These are phyloP conservation scores for Debaryomyces nepalensis DNA, from an alignment of 1,139 yeast species.

Conservation along the genomic window DNA sequence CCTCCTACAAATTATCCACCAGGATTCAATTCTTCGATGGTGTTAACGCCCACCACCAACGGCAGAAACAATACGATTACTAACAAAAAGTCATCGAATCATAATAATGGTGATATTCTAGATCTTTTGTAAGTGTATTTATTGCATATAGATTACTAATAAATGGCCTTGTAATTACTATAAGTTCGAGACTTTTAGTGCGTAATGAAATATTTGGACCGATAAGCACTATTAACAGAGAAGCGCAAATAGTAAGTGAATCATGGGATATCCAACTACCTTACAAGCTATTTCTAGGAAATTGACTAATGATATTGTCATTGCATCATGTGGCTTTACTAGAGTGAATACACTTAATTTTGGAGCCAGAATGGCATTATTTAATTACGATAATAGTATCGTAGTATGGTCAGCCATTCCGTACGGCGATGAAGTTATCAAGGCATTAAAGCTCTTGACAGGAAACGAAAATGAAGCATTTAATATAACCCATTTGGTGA, in stretches of 20 bases:
- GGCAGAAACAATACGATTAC: slow-evolving; percentile 6
- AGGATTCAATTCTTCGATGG: slow-evolving; percentile 31
- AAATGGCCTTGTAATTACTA: not conserved
- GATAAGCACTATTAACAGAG: too few relatives aligned
- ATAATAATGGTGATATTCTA: slow-evolving; percentile 11
- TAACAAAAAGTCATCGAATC: not conserved
- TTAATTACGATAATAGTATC: slow-evolving; percentile 42
- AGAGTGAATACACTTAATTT: slow-evolving; percentile 47
- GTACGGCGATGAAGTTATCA: slow-evolving; percentile 49
- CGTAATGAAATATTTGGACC: too few relatives aligned
- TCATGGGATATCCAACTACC: slow-evolving; percentile 39
- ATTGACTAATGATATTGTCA: slow-evolving; percentile 50
- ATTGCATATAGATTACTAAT: slow-evolving; percentile 1
- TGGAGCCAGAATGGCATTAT: slow-evolving; percentile 65
- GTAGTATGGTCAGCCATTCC: slow-evolving; percentile 69
- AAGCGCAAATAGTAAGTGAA: too few relatives aligned
- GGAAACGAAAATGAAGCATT: slow-evolving; percentile 35
- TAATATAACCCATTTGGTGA: slow-evolving; percentile 46
- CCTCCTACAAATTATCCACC: slow-evolving; percentile 30
- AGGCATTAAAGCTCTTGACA: slow-evolving; percentile 40
- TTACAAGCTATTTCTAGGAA: slow-evolving; percentile 46
- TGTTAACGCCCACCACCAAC: slow-evolving; percentile 24
- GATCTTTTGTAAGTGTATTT: slow-evolving; percentile 12
- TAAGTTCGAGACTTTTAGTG: too few relatives aligned
- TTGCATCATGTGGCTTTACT: slow-evolving; percentile 55